These are phyloP conservation scores for Coniosporium tulheliwenetii DNA, from an alignment of 2,329 filamentous ascomycete genomes.

Conservation along the genomic window DNA sequence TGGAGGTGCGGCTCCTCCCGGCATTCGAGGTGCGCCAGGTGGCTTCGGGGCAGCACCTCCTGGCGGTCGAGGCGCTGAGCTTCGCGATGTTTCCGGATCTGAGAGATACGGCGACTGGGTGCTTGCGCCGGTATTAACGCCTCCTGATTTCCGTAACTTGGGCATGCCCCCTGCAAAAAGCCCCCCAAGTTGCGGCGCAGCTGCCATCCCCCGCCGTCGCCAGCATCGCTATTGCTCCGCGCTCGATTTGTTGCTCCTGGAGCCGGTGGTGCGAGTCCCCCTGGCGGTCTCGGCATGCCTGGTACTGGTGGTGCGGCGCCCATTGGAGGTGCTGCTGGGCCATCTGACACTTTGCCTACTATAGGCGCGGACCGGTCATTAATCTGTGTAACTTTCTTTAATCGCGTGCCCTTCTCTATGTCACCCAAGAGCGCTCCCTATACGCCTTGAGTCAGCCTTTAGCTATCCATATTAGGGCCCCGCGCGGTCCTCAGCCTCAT, in stretches of 20 bases:
- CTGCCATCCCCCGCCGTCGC: constrained; percentile 33
- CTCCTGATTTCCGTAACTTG: constrained; percentile 77
- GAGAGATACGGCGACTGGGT: constrained; percentile 60
- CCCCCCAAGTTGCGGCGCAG: constrained; percentile 69
- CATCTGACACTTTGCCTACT: constrained; percentile 41
- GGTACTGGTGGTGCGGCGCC: constrained; percentile 75
- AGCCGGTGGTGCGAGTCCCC: constrained; percentile 55
- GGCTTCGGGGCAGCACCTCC: constrained; percentile 32
- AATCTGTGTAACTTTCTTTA: constrained; percentile 70
- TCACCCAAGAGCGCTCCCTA: constrained; percentile 79
- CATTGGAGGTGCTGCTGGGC: constrained; percentile 44
- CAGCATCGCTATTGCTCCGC: constrained; percentile 72
- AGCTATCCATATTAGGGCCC: background rate
- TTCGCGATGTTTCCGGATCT: constrained; percentile 51
- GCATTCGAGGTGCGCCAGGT: constrained; percentile 17
- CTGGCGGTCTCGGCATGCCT: constrained; percentile 41
- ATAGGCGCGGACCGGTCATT: constrained; percentile 83
- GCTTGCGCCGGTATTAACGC: constrained; percentile 42
- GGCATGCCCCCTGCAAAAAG: constrained; percentile 92
- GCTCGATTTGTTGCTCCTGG: constrained; percentile 45
- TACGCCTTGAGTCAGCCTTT: constrained; percentile 1
- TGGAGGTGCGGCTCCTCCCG: constrained; percentile 32
- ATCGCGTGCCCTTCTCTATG: constrained; percentile 62
- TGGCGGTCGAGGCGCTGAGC: constrained; percentile 38
- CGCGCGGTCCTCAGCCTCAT: too few species aligned